Conservation (phyloP, 2,329 filamentous ascomycete species). For the Dactylellina parvicollis region DNA sequence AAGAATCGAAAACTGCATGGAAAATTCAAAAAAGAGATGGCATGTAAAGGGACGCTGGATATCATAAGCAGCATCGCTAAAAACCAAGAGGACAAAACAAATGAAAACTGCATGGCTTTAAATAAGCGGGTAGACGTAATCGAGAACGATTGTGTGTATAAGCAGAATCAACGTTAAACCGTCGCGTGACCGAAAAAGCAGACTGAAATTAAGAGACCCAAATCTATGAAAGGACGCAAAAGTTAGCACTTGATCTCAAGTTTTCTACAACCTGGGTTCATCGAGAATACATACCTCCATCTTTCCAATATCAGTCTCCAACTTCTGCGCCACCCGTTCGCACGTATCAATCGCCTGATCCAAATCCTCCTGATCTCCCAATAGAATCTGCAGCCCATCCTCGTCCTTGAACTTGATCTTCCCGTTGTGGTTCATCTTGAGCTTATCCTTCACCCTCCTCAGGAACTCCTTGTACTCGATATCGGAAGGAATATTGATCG, state of each 20-base stretch:
- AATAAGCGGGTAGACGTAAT: background rate
- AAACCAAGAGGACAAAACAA: conserved; percentile 8
- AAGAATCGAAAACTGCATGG: background rate
- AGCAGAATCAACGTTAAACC: background rate
- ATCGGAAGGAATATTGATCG: conserved; percentile 82
- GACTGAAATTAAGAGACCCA: conserved; percentile 16
- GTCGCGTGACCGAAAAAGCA: background rate
- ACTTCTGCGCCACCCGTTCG: conserved; percentile 74
- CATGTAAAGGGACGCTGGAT: conserved; percentile 1
- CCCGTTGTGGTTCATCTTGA: conserved; percentile 79
- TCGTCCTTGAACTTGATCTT: conserved; percentile 91
- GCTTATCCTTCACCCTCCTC: conserved; percentile 84
- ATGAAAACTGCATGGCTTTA: background rate
- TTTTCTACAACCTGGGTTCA: background rate
- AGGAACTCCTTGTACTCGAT: conserved; percentile 81
- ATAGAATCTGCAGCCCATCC: conserved; percentile 90
- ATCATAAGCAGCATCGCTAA: background rate
- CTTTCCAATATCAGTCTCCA: conserved; percentile 84
- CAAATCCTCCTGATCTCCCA: conserved; percentile 95
- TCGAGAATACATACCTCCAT: conserved; percentile 78
- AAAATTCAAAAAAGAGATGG: background rate
- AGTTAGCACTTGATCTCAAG: conserved; percentile 6
- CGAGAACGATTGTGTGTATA: background rate
- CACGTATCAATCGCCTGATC: conserved; percentile 82
- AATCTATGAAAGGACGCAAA: background rate